phyloP scores from a whole-genome alignment of 345 rosid genomes.

The Ceriops decandra region DNA sequence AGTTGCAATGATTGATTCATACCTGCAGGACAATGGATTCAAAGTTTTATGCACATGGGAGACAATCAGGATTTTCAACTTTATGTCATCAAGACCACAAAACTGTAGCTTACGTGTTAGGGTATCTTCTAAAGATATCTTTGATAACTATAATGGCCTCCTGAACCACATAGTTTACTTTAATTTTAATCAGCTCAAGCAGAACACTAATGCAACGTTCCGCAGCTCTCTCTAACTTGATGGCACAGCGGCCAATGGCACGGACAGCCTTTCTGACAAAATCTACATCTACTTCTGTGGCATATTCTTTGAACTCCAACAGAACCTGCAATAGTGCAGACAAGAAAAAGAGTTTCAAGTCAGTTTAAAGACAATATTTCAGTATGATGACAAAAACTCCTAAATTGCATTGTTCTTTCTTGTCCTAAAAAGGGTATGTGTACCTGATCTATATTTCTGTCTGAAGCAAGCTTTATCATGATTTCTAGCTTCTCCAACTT shows the following conservation, averaged over 20 bases:
- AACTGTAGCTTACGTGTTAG: slow-evolving; percentile 64
- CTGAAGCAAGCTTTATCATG: slow-evolving; percentile 99
- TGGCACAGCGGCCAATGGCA: slow-evolving; percentile 98
- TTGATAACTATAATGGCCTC: slow-evolving; percentile 99
- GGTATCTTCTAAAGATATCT: slow-evolving; percentile 99
- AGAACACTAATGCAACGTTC: slow-evolving; percentile 98
- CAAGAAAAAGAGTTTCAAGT: slow-evolving; percentile 7
- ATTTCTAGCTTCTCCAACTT: slow-evolving; percentile 99
- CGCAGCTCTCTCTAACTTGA: slow-evolving; percentile 97
- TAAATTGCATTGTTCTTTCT: not conserved
- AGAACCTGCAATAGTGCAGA: slow-evolving; percentile 58
- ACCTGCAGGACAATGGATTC: slow-evolving; percentile 43
- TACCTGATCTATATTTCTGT: slow-evolving; percentile 98
- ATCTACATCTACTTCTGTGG: slow-evolving; percentile 98
- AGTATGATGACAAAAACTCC: not conserved
- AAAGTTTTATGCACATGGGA: not conserved
- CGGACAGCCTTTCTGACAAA: slow-evolving; percentile 98
- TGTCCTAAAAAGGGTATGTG: not conserved
- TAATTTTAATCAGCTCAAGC: slow-evolving; percentile 96
- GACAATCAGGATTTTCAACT: slow-evolving; percentile 13
- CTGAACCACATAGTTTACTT: slow-evolving; percentile 99
- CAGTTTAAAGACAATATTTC: no score
- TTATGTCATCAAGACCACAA: slow-evolving; percentile 6
- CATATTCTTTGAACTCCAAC: slow-evolving; percentile 96
- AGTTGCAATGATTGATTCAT: slow-evolving; percentile 95